A percentile compares a stretch with the other conserved stretches of the same genome.
These are phyloP conservation scores for Hypoxylon sp. DNA, from an alignment of 2,329 filamentous ascomycete genomes.

Conservation along the genomic window DNA sequence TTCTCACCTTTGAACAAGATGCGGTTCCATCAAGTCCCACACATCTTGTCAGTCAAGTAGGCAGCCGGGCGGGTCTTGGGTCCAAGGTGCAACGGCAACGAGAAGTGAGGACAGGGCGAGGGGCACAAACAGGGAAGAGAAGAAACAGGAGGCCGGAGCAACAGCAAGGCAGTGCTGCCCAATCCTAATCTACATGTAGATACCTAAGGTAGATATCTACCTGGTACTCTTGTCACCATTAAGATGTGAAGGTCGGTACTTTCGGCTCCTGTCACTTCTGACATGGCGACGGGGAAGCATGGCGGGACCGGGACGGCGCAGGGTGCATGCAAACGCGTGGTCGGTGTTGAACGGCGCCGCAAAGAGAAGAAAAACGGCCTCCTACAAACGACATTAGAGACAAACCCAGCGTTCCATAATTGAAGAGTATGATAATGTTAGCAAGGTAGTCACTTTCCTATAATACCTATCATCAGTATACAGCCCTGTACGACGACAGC, in stretches of 20 bases:
- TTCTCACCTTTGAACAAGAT: no score
- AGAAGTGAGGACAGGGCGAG: constrained; percentile 26
- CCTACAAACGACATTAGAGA: neutral
- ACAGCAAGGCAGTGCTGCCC: constrained; percentile 33
- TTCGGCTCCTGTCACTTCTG: constrained; percentile 36
- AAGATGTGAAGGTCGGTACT: constrained; percentile 27
- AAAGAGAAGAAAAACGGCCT: neutral
- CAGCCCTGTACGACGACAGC: neutral
- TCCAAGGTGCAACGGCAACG: constrained; percentile 32
- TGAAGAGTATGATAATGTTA: neutral
- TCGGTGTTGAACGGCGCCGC: constrained; percentile 19
- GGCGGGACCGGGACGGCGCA: constrained; percentile 39
- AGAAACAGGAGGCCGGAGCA: constrained; percentile 30
- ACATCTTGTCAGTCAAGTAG: constrained; percentile 30
- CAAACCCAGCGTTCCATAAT: no score
- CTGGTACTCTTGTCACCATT: constrained; percentile 19
- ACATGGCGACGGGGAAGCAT: constrained; percentile 28
- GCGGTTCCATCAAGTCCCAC: constrained; percentile 31
- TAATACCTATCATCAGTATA: neutral
- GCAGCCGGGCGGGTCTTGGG: constrained; percentile 32
- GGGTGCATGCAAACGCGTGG: constrained; percentile 43
- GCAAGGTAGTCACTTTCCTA: neutral
- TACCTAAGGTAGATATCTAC: no score
- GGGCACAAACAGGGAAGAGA: constrained; percentile 37
- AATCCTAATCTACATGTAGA: constrained; percentile 27